Percentiles rank a stretch among this genome's conserved stretches.
These are phyloP conservation scores for Anthracocystis walkeri DNA, from an alignment of 1,284 basidiomycete species.

Conservation along the genomic window DNA sequence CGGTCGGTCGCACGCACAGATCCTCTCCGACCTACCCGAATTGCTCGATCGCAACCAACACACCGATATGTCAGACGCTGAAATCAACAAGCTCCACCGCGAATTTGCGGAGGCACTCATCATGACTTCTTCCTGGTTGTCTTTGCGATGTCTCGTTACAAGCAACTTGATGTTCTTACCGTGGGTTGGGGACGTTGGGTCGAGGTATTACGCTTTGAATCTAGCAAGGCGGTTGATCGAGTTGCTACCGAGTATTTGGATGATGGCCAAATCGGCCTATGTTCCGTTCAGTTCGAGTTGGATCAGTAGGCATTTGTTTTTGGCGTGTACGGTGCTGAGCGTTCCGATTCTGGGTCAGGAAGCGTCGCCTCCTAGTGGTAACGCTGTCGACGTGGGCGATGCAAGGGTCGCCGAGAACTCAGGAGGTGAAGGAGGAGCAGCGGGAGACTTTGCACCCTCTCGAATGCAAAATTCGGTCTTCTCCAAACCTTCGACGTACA, in stretches of 20 bases:
- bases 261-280: constrained; percentile 23
- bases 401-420: no score
- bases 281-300: constrained; percentile 33
- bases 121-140: constrained; percentile 24
- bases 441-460: constrained; percentile 23
- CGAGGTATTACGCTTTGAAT: constrained; percentile 29
- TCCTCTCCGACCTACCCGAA: constrained; percentile 24
- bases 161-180: constrained; percentile 43
- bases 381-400: no score
- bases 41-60: constrained; percentile 18
- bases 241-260: constrained; percentile 36
- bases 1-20: constrained; percentile 8
- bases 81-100: constrained; percentile 20
- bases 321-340: constrained; percentile 34
- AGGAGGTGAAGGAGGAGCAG: not conserved
- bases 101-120: constrained; percentile 38
- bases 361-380: not conserved
- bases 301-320: constrained; percentile 35
- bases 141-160: constrained; percentile 18
- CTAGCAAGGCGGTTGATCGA: constrained; percentile 33
- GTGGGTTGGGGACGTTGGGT: constrained; percentile 17
- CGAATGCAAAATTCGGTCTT: constrained; percentile 16
- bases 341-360: constrained; percentile 33
- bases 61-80: constrained; percentile 4
- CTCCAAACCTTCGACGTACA: constrained; percentile 9